These are phyloP conservation scores for Aurinia saxatilis DNA, from an alignment of 345 rosid genomes.

Conservation along the genomic window DNA sequence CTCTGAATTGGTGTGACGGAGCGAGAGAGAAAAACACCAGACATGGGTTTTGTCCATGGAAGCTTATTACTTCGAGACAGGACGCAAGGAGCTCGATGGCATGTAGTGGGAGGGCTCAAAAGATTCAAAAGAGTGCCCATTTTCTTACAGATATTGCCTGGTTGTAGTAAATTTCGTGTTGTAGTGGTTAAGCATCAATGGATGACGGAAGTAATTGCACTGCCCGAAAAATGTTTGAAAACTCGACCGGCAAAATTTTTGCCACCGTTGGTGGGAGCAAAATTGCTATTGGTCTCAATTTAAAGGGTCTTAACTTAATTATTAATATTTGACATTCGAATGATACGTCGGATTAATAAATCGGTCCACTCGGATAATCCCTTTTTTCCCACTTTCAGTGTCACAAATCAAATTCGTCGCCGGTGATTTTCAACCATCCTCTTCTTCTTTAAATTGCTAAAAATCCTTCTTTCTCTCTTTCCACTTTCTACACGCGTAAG, in stretches of 20 bases:
- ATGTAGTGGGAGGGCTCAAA: constrained; percentile 23
- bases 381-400: too few relatives aligned
- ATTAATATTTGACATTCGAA: too few relatives aligned
- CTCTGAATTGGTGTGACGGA: constrained; percentile 14
- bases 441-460: too few relatives aligned
- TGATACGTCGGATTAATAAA: too few relatives aligned
- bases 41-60: constrained; percentile 23
- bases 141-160: neutral
- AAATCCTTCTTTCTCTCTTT: too few relatives aligned
- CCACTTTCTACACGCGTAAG: too few relatives aligned
- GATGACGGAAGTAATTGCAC: neutral
- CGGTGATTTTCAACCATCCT: too few relatives aligned
- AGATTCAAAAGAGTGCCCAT: constrained; percentile 36
- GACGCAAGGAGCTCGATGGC: constrained; percentile 25
- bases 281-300: neutral
- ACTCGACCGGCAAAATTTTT: neutral
- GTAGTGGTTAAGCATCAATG: constrained; percentile 8
- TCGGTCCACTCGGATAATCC: too few relatives aligned
- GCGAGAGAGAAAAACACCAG: constrained; percentile 21
- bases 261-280: neutral
- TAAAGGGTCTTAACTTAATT: too few relatives aligned
- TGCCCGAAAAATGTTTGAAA: too few relatives aligned
- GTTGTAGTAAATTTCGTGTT: neutral
- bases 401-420: too few relatives aligned
- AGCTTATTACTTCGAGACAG: constrained; percentile 16